Percentiles rank a stretch among this genome's conserved stretches.
phyloP scores from a whole-genome alignment of 768 basidiomycete genomes.

The Rhodosporidiobolus odoratus region DNA sequence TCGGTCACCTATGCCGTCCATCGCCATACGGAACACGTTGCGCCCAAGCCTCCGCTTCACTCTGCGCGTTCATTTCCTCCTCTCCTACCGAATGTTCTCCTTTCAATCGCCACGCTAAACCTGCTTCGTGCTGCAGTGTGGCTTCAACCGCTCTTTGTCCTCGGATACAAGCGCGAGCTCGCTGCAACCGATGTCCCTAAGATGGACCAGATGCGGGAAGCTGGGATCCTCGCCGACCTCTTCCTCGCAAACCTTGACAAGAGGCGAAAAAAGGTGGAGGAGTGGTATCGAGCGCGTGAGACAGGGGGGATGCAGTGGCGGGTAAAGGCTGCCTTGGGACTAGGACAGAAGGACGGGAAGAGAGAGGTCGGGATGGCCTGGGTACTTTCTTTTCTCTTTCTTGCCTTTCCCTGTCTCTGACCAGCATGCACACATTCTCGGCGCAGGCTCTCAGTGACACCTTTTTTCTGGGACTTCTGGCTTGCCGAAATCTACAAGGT shows the following conservation, averaged over 20 bases:
- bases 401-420: not conserved
- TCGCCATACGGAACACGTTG: not conserved
- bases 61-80: not conserved
- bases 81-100: not conserved
- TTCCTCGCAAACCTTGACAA: conserved; percentile 53
- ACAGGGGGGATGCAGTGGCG: conserved; percentile 2
- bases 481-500: conserved; percentile 18
- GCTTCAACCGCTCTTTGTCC: conserved; percentile 50
- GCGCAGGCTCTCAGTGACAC: conserved; percentile 11
- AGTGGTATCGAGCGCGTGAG: conserved; percentile 52
- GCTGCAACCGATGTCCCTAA: conserved; percentile 69
- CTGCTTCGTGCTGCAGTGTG: conserved; percentile 27
- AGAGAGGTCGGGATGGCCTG: conserved; percentile 50
- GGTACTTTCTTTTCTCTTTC: not conserved
- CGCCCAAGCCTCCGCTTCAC: not conserved
- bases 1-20: not conserved
- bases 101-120: not conserved
- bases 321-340: conserved; percentile 47
- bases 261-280: conserved; percentile 52
- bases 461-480: conserved; percentile 25
- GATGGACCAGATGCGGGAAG: conserved; percentile 55
- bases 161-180: conserved; percentile 66
- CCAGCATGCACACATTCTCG: not conserved
- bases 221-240: conserved; percentile 53
- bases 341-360: conserved; percentile 56